Evolutionary conservation across 257 asterid species (phyloP).

Genomic region (Marsdenia floribunda): DNA sequence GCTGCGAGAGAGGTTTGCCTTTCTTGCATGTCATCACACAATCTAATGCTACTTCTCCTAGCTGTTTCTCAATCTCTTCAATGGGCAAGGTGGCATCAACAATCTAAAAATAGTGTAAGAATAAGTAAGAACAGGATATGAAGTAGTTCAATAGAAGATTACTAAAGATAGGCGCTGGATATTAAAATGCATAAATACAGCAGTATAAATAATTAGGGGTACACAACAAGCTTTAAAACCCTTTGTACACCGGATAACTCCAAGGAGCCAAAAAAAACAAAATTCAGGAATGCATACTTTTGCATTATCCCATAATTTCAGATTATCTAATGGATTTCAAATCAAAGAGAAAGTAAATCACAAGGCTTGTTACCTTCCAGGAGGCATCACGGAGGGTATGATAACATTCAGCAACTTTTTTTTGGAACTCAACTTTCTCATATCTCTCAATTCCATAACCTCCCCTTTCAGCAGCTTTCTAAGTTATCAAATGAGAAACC

Average conservation of each 20-base stretch:
- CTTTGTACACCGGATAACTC: background rate
- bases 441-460: constrained; percentile 95
- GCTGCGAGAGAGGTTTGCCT: constrained; percentile 59
- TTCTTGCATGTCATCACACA: constrained; percentile 45
- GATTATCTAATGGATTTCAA: background rate
- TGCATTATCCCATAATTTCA: background rate
- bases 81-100: constrained; percentile 68
- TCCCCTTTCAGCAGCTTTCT: constrained; percentile 96
- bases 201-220: background rate
- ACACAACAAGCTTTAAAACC: background rate
- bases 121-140: background rate
- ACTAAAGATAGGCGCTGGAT: too few relatives aligned
- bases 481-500: constrained; percentile 11
- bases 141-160: background rate
- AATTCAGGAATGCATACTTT: background rate
- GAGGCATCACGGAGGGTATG: constrained; percentile 51
- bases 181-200: background rate
- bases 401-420: constrained; percentile 59
- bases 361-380: constrained; percentile 64
- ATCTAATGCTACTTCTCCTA: constrained; percentile 42
- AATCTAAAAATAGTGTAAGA: constrained; percentile 35
- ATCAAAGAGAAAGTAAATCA: constrained; percentile 1
- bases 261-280: background rate
- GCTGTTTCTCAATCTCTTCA: constrained; percentile 63
- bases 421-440: constrained; percentile 93